A percentile compares a stretch with the other conserved stretches of the same genome.
Evolutionary conservation across 768 basidiomycete species (phyloP).

Genomic region (Boletus reticuloceps): DNA sequence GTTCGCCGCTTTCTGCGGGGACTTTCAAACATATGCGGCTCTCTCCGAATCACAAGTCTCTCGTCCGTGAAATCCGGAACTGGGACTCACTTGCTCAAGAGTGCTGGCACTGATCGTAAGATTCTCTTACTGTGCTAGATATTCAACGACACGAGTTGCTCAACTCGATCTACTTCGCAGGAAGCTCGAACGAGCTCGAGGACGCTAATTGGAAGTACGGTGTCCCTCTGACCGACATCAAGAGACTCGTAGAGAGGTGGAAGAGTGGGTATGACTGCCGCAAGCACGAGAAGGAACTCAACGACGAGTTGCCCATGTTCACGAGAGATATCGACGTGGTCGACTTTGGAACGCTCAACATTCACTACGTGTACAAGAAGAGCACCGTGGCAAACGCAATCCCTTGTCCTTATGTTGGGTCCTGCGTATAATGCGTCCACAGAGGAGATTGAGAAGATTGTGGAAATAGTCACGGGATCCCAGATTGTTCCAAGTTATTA

Average conservation of each 20-base stretch:
- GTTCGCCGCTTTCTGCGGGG: not conserved
- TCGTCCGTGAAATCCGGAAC: no score
- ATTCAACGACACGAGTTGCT: not conserved
- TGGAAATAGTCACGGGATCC: no score
- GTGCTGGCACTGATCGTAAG: not conserved
- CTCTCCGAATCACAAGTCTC: not conserved
- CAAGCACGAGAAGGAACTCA: slow-evolving; percentile 48
- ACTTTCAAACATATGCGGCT: not conserved
- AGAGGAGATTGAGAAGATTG: slow-evolving; percentile 66
- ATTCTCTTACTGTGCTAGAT: not conserved
- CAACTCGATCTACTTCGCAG: slow-evolving; percentile 38
- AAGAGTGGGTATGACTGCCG: slow-evolving; percentile 55
- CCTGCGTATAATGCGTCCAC: slow-evolving; percentile 78
- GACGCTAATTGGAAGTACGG: slow-evolving; percentile 52
- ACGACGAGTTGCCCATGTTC: slow-evolving; percentile 54
- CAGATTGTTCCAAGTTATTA: no score
- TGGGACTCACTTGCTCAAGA: no score
- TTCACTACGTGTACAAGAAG: slow-evolving; percentile 59
- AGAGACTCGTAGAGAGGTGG: slow-evolving; percentile 50
- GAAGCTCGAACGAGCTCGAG: slow-evolving; percentile 52
- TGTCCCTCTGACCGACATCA: slow-evolving; percentile 45
- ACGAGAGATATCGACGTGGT: slow-evolving; percentile 49
- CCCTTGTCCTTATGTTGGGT: slow-evolving; percentile 60
- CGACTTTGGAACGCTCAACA: slow-evolving; percentile 44
- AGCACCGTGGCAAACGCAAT: slow-evolving; percentile 46